Base-by-base conservation (phyloP, 1,284 basidiomycete species). In the Earliella scabrosa region DNA sequence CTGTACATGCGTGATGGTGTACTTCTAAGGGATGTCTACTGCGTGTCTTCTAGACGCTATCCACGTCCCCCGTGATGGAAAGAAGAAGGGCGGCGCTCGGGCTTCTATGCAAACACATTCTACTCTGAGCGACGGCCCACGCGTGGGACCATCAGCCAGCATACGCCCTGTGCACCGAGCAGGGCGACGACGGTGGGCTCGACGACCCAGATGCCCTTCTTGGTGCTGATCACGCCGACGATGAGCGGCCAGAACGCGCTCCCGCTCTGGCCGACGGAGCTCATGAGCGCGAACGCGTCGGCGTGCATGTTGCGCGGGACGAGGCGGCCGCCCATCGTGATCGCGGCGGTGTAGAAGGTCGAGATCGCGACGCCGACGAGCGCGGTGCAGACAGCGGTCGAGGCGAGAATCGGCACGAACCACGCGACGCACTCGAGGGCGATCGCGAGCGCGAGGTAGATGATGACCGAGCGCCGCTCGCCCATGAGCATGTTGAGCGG, bases 241-340 rank as follows among this genome's bases (percentile, higher is more conserved):
- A 73, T 56, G 45, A 73, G 63, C 39, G 71, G 70, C 67, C 71
- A 73, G 39, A 72, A 63, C 27, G 71, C 71, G 54, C 71, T 72
- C 7, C 71, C 71, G 58, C 67, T 71, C 58, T 73, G 69, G 16
- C 70, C 69, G 21, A 73, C 59, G 21, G 69, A 68, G 49, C 68
- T 69, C 50, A 73, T 72, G 50, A 71, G 55, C 36, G 67, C 64
- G 56, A 73, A 71, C 23, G 67, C 70, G 44, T 72, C 69, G 8
- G 71, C 70, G 35, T 72, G 71, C 70, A 72, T 68, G 46, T 49
- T 57, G 27, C 68, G 66, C 26, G 71, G 71, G 31, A 73, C 61
- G 40, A 72, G 67, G 52, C 65, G 65, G 16, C 68, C 66, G 2
- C 65, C 69, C 1, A 58, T 66, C 35, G 68, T 66, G 50, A 72